Evolutionary conservation across 1,284 basidiomycete genomes (phyloP), one percentile per base, ranked within the genome.

Genomic region (Hymenochaete sp.): DNA sequence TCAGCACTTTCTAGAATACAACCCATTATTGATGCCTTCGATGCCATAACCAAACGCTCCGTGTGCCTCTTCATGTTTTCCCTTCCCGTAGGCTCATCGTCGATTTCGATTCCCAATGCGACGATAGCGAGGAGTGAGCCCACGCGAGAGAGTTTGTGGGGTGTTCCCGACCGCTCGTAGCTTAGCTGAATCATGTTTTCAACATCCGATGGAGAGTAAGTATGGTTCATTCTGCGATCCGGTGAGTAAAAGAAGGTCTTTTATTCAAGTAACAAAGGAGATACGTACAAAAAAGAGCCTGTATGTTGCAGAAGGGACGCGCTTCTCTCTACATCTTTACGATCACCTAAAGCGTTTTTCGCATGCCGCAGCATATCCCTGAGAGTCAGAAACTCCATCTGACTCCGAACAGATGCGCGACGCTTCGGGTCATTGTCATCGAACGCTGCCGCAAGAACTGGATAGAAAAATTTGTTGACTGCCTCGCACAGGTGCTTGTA

Each of bases 181-280:
- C 22, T 25, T 6, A 24, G 11, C 3, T 21, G 9, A 6, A 38
- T 25, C 13, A 38, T 24, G 9, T 21, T 14, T 8, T 13, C 18
- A 9, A 38, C 10, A 2, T 38, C 37, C n/a, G 18, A 9, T 11
- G 22, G n/a, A 11, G 37, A n/a, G 13, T 10, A 14, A 6, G 26
- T 38, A 24, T 38, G 26, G 18, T 24, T 24, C n/a, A 38, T 19
- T 38, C 37, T 38, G 26, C n/a, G n/a, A n/a, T n/a, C n/a, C n/a
- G n/a, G 14, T 29, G 8, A n/a, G 21, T 10, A 10, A 14, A 18
- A 18, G 16, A 36, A 19, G 14, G 9, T 10, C 14, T 18, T 10
- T 10, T 10, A 8, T 2, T 14, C 10, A 9, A 10, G 19, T 21
- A 22, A 21, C 10, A n/a, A 38, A 9, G 9, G 14, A 16, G 8